A percentile compares a stretch with the other conserved stretches of the same genome.
Conservation (phyloP, 805 yeast species). For the Debaryomyces maramus region DNA sequence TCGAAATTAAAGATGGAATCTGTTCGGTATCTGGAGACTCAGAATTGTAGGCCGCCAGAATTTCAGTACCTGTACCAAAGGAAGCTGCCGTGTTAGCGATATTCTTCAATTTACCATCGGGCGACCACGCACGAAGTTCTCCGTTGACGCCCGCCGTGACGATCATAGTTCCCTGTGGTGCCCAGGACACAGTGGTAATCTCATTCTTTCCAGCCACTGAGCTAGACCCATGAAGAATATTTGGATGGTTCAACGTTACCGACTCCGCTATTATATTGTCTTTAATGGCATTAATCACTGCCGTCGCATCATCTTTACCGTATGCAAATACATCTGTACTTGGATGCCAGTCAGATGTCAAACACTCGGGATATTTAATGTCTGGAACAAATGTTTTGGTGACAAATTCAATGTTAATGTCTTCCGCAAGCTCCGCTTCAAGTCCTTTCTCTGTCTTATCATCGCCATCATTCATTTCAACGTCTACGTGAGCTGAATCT, state of each 20-base stretch:
- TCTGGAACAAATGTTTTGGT: conserved; percentile 42
- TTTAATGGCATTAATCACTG: conserved; percentile 42
- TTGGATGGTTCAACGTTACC: conserved; percentile 32
- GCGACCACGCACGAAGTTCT: conserved; percentile 76
- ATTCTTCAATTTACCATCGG: conserved; percentile 64
- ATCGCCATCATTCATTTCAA: conserved; percentile 8
- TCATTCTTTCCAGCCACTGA: conserved; percentile 18
- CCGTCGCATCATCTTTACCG: conserved; percentile 52
- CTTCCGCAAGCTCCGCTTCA: conserved; percentile 1
- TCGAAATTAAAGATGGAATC: conserved; percentile 43
- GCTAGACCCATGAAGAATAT: conserved; percentile 11
- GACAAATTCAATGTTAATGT: conserved; percentile 10
- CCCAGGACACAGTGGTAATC: conserved; percentile 53
- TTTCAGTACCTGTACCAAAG: not conserved
- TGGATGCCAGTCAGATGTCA: conserved; percentile 61
- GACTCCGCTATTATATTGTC: conserved; percentile 29
- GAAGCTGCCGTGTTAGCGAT: conserved; percentile 24
- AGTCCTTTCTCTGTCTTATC: not conserved
- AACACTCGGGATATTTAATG: conserved; percentile 42
- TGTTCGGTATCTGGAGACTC: conserved; percentile 12
- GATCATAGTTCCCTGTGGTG: conserved; percentile 60
- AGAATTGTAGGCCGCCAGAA: conserved; percentile 6
- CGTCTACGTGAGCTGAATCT: conserved; percentile 6
- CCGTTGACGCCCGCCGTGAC: conserved; percentile 70
- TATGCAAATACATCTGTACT: conserved; percentile 48